phyloP scores from a whole-genome alignment of 306 rosid species.

The Benincasa hispida region DNA sequence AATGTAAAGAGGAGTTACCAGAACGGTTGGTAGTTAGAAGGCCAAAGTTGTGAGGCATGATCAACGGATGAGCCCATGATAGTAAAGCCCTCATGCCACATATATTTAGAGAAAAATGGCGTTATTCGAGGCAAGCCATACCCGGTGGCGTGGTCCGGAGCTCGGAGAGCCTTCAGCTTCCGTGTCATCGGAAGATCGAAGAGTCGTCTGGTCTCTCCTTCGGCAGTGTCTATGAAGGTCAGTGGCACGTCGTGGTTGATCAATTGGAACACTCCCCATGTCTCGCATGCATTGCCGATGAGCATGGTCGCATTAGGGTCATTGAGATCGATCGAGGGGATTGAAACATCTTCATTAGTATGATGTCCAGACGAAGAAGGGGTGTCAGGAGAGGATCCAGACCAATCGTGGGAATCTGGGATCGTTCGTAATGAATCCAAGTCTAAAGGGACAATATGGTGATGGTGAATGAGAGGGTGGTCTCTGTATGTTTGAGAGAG shows the following conservation, averaged over 20 bases:
- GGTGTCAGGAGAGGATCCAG: not conserved
- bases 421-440: constrained; percentile 28
- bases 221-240: constrained; percentile 24
- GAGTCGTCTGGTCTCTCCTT: constrained; percentile 23
- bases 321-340: constrained; percentile 42
- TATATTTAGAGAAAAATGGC: constrained; percentile 39
- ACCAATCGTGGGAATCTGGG: constrained; percentile 74
- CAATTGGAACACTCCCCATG: constrained; percentile 59
- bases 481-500: constrained; percentile 31
- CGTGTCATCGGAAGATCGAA: constrained; percentile 39
- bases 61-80: constrained; percentile 41
- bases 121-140: constrained; percentile 59
- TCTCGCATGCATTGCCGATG: constrained; percentile 46
- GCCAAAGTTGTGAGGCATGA: constrained; percentile 58
- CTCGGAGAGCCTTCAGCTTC: constrained; percentile 40
- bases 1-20: constrained; percentile 48
- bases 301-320: constrained; percentile 38
- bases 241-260: constrained; percentile 46
- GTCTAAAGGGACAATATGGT: constrained; percentile 48
- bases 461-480: constrained; percentile 20
- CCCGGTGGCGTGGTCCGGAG: constrained; percentile 33
- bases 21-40: constrained; percentile 35
- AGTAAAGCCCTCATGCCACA: constrained; percentile 95
- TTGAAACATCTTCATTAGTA: not conserved
- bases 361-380: not conserved